These are phyloP conservation scores for Babesia ovata DNA, from an alignment of 169 alveolate species.

Conservation along the genomic window DNA sequence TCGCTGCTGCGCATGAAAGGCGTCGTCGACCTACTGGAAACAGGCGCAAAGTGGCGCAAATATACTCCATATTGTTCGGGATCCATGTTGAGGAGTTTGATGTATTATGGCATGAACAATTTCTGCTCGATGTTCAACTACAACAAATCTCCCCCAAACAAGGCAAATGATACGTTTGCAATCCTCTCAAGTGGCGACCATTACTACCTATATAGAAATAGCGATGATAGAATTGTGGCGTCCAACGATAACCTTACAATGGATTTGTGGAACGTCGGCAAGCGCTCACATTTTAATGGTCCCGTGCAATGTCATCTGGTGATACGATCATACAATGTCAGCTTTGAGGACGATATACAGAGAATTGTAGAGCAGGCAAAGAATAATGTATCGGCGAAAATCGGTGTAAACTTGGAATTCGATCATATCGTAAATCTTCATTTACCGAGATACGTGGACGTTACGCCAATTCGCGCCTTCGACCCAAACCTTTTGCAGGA, in stretches of 20 bases:
- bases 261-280: slow-evolving; percentile 53
- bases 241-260: slow-evolving; percentile 16
- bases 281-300: background rate
- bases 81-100: background rate
- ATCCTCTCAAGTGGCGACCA: background rate
- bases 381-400: background rate
- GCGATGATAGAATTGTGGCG: slow-evolving; percentile 13
- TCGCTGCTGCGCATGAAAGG: slow-evolving; percentile 23
- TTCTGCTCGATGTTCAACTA: slow-evolving; percentile 26
- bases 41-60: background rate
- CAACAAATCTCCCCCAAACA: background rate
- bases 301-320: slow-evolving; percentile 28
- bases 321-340: background rate
- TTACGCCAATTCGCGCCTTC: slow-evolving; percentile 3
- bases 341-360: background rate
- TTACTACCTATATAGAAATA: background rate
- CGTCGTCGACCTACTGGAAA: background rate
- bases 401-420: slow-evolving; percentile 16
- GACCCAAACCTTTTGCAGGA: slow-evolving; percentile 2
- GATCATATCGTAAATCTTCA: slow-evolving; percentile 15
- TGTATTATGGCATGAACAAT: slow-evolving; percentile 10
- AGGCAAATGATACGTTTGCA: background rate
- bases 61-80: background rate
- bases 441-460: background rate
- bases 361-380: background rate